These are phyloP conservation scores for Thelonectria olida DNA, from an alignment of 2,329 filamentous ascomycete species.

Conservation along the genomic window DNA sequence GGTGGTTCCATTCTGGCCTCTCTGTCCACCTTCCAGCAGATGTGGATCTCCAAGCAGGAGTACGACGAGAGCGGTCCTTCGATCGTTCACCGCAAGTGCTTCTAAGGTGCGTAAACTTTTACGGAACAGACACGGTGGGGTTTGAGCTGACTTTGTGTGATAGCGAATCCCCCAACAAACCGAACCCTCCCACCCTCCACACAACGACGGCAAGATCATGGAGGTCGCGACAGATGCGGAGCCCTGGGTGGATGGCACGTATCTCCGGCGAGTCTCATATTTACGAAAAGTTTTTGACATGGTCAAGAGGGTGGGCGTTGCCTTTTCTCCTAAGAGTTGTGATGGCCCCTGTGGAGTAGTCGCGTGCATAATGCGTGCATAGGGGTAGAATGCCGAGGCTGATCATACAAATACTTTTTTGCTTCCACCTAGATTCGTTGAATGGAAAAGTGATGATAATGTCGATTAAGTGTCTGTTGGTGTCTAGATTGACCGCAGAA, in stretches of 20 bases:
- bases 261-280: conserved; percentile 63
- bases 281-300: conserved; percentile 66
- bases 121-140: not conserved
- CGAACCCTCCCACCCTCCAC: conserved; percentile 46
- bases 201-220: conserved; percentile 53
- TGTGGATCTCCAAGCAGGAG: conserved; percentile 99
- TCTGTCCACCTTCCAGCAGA: conserved; percentile 99
- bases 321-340: conserved; percentile 58
- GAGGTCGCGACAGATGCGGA: conserved; percentile 55
- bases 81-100: conserved; percentile 99
- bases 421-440: conserved; percentile 48
- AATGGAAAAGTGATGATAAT: conserved; percentile 41
- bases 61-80: conserved; percentile 99
- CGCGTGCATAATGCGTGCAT: conserved; percentile 59
- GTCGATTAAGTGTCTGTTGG: conserved; percentile 1
- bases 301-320: conserved; percentile 62
- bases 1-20: conserved; percentile 99
- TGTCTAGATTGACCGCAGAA: not conserved
- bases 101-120: conserved; percentile 78
- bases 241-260: conserved; percentile 56
- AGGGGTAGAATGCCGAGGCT: conserved; percentile 63
- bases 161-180: conserved; percentile 44
- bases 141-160: conserved; percentile 37
- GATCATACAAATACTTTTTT: conserved; percentile 66
- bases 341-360: conserved; percentile 60